These are phyloP conservation scores for Onygena corvina DNA, from an alignment of 2,329 filamentous ascomycete genomes.

Conservation along the genomic window DNA sequence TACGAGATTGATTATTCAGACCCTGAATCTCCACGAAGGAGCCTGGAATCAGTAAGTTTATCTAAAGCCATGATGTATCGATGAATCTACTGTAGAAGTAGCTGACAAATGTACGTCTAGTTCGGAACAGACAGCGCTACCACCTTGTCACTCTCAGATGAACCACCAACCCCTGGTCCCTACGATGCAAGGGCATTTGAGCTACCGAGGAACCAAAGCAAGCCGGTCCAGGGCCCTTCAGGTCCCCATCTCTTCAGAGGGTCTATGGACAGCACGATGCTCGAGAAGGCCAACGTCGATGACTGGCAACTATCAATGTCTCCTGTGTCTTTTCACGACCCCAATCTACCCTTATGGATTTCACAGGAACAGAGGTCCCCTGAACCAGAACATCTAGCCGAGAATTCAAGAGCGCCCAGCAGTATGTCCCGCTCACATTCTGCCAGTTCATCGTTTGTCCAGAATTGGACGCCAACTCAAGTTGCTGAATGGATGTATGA, in stretches of 20 bases:
- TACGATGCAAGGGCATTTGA: conserved; percentile 49
- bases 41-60: conserved; percentile 20
- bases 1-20: conserved; percentile 35
- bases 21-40: conserved; percentile 45
- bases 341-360: conserved; percentile 7
- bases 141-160: conserved; percentile 77
- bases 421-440: conserved; percentile 18
- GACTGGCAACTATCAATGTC: conserved; percentile 14
- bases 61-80: not conserved
- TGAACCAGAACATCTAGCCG: conserved; percentile 32
- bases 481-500: conserved; percentile 65
- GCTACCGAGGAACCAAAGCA: conserved; percentile 38
- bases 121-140: conserved; percentile 56
- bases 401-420: conserved; percentile 9
- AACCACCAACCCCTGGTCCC: conserved; percentile 64
- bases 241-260: conserved; percentile 83
- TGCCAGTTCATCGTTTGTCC: conserved; percentile 22
- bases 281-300: conserved; percentile 12
- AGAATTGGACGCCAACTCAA: conserved; percentile 24
- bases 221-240: conserved; percentile 64
- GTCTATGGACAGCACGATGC: conserved; percentile 27
- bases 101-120: conserved; percentile 12
- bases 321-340: conserved; percentile 14
- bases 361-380: conserved; percentile 41
- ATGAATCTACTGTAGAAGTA: not conserved